A percentile compares a stretch with the other conserved stretches of the same genome.
Conservation (phyloP, 371 early-diverging fungal species). For the Syncephalastrum racemosum region DNA sequence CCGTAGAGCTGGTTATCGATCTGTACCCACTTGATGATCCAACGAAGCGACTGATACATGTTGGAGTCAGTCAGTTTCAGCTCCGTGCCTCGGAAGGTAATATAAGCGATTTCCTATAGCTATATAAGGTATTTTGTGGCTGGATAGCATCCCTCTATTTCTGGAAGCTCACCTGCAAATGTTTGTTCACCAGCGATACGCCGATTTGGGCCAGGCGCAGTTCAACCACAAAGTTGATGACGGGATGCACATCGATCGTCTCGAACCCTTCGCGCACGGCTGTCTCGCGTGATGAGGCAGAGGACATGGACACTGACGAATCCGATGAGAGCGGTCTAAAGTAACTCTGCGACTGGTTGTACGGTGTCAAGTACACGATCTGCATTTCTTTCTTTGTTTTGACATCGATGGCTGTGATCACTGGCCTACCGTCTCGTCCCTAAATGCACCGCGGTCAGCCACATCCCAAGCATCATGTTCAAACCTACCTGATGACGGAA, state of each 20-base stretch:
- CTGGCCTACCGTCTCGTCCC: slow-evolving; percentile 23
- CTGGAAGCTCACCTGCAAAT: slow-evolving; percentile 25
- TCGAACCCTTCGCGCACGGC: slow-evolving; percentile 58
- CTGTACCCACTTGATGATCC: slow-evolving; percentile 79
- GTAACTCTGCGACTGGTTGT: slow-evolving; percentile 61
- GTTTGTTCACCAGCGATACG: slow-evolving; percentile 70
- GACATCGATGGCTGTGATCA: slow-evolving; percentile 82
- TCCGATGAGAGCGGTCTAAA: slow-evolving; percentile 46
- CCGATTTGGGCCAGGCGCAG: slow-evolving; percentile 65
- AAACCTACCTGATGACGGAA: slow-evolving; percentile 69
- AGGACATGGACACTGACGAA: slow-evolving; percentile 10
- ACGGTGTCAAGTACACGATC: slow-evolving; percentile 77
- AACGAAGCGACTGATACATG: slow-evolving; percentile 61
- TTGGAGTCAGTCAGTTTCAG: slow-evolving; percentile 70
- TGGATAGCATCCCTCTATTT: background rate
- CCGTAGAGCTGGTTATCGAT: slow-evolving; percentile 86
- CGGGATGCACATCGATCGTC: slow-evolving; percentile 42
- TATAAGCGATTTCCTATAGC: slow-evolving; percentile 73
- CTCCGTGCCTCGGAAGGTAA: slow-evolving; percentile 65
- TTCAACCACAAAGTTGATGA: slow-evolving; percentile 31
- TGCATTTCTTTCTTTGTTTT: slow-evolving; percentile 81
- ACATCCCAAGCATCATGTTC: background rate
- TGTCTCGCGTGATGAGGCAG: slow-evolving; percentile 22
- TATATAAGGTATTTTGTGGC: slow-evolving; percentile 1
- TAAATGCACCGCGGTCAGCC: background rate